Base-by-base conservation (phyloP, 2,329 filamentous ascomycete genomes). In the Diaporthe eres region DNA sequence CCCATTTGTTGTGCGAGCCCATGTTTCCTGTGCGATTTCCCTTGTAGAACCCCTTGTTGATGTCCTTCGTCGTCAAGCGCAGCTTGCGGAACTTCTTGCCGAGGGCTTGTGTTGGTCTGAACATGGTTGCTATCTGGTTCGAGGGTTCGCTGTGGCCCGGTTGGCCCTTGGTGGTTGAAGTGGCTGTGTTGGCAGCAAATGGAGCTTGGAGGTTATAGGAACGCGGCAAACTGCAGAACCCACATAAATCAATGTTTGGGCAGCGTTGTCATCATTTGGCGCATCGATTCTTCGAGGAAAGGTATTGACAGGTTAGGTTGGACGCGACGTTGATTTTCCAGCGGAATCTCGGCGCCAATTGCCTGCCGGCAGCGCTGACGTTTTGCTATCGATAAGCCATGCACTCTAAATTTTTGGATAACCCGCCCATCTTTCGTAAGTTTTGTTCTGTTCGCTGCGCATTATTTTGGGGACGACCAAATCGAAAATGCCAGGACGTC, bases 31-130 rank as follows among this genome's bases (percentile, higher is more conserved):
- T 93, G 63, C 96, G 90, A 81, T 94, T 98, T 83, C 97, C 97
- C 89, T 98, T 98, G 92, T 99, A 99, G 91, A 93, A 99, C 80
- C 96, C 96, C 83, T 95, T 95, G 84, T 94, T 94, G 83, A 96
- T 93, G 85, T 97, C 93, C 87, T 99, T 99, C 79, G 96, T 98
- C 17, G 95, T 98, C 82, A 99, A 91, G 72, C 90, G 89, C 76
- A 96, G 88, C 82, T 96, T 95, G 85, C 92, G 91, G 81, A 95
- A 90, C 75, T 91, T 90, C 83, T 92, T 87, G 80, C 90, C 89
- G 81, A 98, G 92, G 78, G 87, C 84, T 81, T 90, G 88, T 22
- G 94, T 94, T 74, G 94, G 90, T 83, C 91, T 90, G 51, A 77
- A 77, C 92, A 94, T 94, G 77, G 83, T 86, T 79, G 77, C 51